Percentiles rank a stretch among this genome's conserved stretches.
These are phyloP conservation scores for Brassica rapa DNA, from an alignment of 345 rosid species.

Conservation along the genomic window DNA sequence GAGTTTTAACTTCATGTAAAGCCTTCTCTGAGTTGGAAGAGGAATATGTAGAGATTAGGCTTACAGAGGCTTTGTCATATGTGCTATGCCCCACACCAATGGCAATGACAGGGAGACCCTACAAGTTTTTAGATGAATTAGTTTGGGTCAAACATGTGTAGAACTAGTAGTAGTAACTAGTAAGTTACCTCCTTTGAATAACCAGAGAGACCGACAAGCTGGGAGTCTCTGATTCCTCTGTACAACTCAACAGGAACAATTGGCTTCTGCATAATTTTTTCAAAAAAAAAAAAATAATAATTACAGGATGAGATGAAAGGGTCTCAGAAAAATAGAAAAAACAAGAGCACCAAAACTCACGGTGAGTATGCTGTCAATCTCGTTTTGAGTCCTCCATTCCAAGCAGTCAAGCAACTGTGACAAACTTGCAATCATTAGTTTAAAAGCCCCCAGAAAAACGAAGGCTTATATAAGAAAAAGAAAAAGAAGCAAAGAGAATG, in stretches of 20 bases:
- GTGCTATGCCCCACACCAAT: constrained; percentile 90
- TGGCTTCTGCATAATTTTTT: constrained; percentile 59
- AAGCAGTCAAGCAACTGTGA: constrained; percentile 78
- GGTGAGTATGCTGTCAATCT: constrained; percentile 69
- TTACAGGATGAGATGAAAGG: constrained; percentile 11
- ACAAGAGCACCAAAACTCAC: constrained; percentile 39
- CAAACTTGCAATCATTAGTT: constrained; percentile 35
- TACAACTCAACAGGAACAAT: constrained; percentile 78
- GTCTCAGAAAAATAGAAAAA: neutral
- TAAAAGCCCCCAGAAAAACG: neutral
- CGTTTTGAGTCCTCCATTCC: constrained; percentile 82
- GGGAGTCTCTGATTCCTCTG: constrained; percentile 84
- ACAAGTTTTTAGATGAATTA: neutral
- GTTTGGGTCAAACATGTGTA: neutral
- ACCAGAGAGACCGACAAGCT: constrained; percentile 90
- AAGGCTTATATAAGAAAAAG: neutral
- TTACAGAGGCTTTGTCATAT: constrained; percentile 93
- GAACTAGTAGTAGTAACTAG: neutral
- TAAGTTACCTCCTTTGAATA: constrained; percentile 75
- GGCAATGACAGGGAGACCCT: constrained; percentile 97
- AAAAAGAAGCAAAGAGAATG: neutral
- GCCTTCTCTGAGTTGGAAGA: neutral
- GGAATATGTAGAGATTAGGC: constrained; percentile 29
- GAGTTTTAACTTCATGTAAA: constrained; percentile 18
- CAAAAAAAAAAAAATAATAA: neutral